Conservation (phyloP, 371 early-diverging fungal species). For the Mucor racemosus region DNA sequence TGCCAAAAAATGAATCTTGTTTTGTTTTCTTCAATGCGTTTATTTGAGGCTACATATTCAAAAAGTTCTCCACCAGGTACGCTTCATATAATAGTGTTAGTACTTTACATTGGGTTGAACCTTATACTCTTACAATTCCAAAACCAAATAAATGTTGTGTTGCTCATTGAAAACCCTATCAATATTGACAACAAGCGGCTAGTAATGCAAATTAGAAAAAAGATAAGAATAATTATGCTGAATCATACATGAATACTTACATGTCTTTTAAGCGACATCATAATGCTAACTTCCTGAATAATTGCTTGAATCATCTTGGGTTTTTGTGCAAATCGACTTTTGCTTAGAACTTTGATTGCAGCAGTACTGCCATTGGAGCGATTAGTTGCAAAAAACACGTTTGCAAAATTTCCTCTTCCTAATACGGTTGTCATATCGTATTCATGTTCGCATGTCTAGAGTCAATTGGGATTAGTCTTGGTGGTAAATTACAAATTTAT, state of each 20-base stretch:
- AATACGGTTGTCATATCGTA: conserved; percentile 50
- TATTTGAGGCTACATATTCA: conserved; percentile 80
- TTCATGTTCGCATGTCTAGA: conserved; percentile 60
- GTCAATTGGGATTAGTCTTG: no score
- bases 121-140: conserved; percentile 24
- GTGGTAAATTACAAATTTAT: no score
- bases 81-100: conserved; percentile 24
- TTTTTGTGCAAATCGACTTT: conserved; percentile 43
- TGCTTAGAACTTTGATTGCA: conserved; percentile 74
- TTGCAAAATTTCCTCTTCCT: conserved; percentile 74
- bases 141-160: conserved; percentile 16
- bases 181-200: conserved; percentile 26
- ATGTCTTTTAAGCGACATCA: conserved; percentile 72
- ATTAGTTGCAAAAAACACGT: conserved; percentile 57
- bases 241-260: conserved; percentile 38
- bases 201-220: not conserved
- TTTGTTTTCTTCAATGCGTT: conserved; percentile 76
- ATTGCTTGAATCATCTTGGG: conserved; percentile 66
- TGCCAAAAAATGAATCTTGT: conserved; percentile 83
- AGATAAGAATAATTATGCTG: not conserved
- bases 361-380: conserved; percentile 49
- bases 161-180: conserved; percentile 19
- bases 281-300: conserved; percentile 71
- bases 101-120: not conserved
- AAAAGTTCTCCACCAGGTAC: conserved; percentile 91